Evolutionary conservation across 768 basidiomycete species (phyloP), one percentile per base, ranked within the genome.

Genomic region (Boletus rubescentipes): DNA sequence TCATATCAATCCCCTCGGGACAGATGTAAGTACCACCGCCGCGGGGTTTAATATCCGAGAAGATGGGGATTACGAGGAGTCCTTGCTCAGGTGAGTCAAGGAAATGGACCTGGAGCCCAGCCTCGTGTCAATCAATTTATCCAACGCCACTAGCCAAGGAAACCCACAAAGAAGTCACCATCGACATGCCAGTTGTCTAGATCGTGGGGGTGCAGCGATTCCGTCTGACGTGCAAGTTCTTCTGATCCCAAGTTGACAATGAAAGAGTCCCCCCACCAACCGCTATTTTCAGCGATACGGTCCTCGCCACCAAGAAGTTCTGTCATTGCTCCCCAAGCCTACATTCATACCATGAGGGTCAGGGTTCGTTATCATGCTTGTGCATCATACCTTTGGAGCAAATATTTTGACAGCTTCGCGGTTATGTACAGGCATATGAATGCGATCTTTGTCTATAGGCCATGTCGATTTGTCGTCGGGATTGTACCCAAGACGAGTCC

Each of bases 391-490:
- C 72, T 77, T 82, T 1, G 84, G 82, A 14, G 82, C 76, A 63
- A 84, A 82, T 1, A 66, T 73, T 11, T 75, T 69, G 30, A 82
- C 77, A 40, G 60, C 63, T 55, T 78, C 46, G 16, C 35, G 29
- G 23, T 66, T 73, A 57, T 79, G 79, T 62, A 67, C 76, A 4
- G 84, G 84, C 79, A 86, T 80, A 61, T 86, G 81, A 37, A 77
- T 75, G 18, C 77, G 73, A 54, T 81, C 81, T 41, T 67, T 67
- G 54, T 72, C 70, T 6, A 11, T 47, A 4, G 48, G 39, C 82
- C 84, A 87, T 26, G 82, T 82, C 12, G 78, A 71, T 61, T 77
- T 80, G 61, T 86, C 81, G 39, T 73, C 62, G 2, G 80, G 79
- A 60, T 83, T 77, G 53, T 79, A 62, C 29, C 77, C 79, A 40